Evolutionary conservation across 1,284 basidiomycete genomes (phyloP), one percentile per base, ranked within the genome.

Genomic region (Wallemia hederae): DNA sequence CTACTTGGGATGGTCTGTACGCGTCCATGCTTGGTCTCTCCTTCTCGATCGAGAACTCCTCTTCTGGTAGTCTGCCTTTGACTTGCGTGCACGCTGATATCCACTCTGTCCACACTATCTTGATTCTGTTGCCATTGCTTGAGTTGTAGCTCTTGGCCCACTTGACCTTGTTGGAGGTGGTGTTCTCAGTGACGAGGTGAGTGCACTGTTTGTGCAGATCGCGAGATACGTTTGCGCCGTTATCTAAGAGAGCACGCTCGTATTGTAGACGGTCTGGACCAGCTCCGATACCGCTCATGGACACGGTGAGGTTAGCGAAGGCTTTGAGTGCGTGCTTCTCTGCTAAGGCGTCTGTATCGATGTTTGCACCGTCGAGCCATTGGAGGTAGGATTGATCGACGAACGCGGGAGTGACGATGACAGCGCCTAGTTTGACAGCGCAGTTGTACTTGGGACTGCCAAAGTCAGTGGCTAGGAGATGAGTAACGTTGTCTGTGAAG

Each of bases 71-170:
- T 5, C 39, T 14, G 9, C 82, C 84, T 62, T 79, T 78, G 64
- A 78, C 81, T 58, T 79, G 75, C 9, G 84, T 63, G 29, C 75
- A 85, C 65, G 87, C 85, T 80, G 81, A 83, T 63, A 88, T 82
- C 84, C 84, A 88, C 62, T 85, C 83, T 64, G 84, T 82, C 80
- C 84, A 86, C 1, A 88, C 78, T 1, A 85, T 71, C 59, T 76
- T 74, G 33, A 86, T 81, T 56, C 76, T 72, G 0, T 79, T 80
- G 65, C 83, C 81, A 17, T 64, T 66, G 26, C 71, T 69, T 59
- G 73, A 68, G 66, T 83, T 82, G 66, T 82, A 80, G 67, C 81
- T 81, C 62, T 78, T 74, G 0, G 80, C 78, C 65, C 80, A 80
- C 24, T 72, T 72, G 75, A 85, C 81, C 70, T 83, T 83, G 49